Percentiles rank a stretch among this genome's conserved stretches.
Evolutionary conservation across 352 stramenopile species (phyloP).

Genomic region (Globisporangium takayamanum): DNA sequence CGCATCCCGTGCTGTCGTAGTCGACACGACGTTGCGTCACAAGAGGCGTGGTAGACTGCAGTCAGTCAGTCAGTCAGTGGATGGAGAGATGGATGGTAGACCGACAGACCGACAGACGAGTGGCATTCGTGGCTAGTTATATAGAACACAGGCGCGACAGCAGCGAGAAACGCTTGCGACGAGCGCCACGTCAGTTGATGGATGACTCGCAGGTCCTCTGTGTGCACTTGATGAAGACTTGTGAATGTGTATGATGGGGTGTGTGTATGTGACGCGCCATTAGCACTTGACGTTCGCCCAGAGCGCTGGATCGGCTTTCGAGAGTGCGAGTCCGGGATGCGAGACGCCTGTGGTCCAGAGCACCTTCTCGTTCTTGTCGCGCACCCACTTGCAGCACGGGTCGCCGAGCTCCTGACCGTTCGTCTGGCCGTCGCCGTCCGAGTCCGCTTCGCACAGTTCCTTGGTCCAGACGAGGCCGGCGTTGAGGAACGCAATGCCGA

Average conservation of each 20-base stretch:
- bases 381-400: conserved; percentile 29
- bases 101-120: too few relatives aligned
- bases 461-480: conserved; percentile 22
- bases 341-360: conserved; percentile 14
- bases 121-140: too few relatives aligned
- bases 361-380: conserved; percentile 14
- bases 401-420: conserved; percentile 59
- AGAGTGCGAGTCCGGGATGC: conserved; percentile 14
- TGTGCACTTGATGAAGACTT: too few relatives aligned
- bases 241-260: neutral
- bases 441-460: conserved; percentile 30
- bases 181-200: too few relatives aligned
- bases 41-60: too few relatives aligned
- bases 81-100: too few relatives aligned
- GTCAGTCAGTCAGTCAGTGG: too few relatives aligned
- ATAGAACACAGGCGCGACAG: too few relatives aligned
- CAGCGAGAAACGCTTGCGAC: too few relatives aligned
- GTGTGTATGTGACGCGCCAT: neutral
- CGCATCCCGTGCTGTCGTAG: conserved; percentile 20
- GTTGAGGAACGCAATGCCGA: conserved; percentile 20
- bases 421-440: conserved; percentile 34
- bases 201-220: too few relatives aligned
- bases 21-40: neutral
- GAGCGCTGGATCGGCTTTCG: conserved; percentile 17
- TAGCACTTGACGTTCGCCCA: conserved; percentile 10